Evolutionary conservation across 73 alveolate genomes (phyloP), one percentile per base, ranked within the genome.

Genomic region (Paramecium tetraurelia): DNA sequence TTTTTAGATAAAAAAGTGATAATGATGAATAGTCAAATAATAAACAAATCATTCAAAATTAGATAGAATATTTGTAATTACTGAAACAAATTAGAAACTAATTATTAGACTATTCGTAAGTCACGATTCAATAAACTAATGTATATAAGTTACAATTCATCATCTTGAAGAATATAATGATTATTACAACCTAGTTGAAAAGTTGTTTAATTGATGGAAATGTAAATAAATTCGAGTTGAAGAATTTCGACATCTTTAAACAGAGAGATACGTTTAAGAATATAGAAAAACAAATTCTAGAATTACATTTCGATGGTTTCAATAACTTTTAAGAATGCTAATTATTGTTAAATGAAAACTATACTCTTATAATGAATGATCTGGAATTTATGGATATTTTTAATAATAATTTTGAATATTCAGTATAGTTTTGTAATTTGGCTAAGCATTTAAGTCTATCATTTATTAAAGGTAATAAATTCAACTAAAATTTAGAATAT

Each of bases 261-360:
- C n/a, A 38, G 8, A 75, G 58, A 12, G 87, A 75, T 41, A 38
- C 33, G 11, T 75, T 75, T 36, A 29, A 41, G n/a, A 75, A 38
- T 41, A 18, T 75, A 35, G 87, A 75, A 41, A 75, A 75, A n/a
- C 18, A 75, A 75, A 75, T 75, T 38, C 40, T 75, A 33, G 87
- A 75, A 75, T n/a, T 75, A 33, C 87, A 75, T 75, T 75, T 35
- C 22, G 87, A 75, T 38, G 38, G 38, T 10, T 75, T 75, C 68
- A 75, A 75, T 38, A 38, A 10, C 5, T 75, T 75, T 20, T 38
- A 75, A 41, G 87, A 75, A 41, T 38, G 87, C 12, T 75, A 41
- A n/a, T 20, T 75, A 75, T 6, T 14, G 0, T 38, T 75, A 41
- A 75, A 75, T 35, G 87, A 75, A 18, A 75, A 75, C 3, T 35